Evolutionary conservation across 148 eudicot species (phyloP), one percentile per base, ranked within the genome.

Genomic region (Gaultheria prostrata): DNA sequence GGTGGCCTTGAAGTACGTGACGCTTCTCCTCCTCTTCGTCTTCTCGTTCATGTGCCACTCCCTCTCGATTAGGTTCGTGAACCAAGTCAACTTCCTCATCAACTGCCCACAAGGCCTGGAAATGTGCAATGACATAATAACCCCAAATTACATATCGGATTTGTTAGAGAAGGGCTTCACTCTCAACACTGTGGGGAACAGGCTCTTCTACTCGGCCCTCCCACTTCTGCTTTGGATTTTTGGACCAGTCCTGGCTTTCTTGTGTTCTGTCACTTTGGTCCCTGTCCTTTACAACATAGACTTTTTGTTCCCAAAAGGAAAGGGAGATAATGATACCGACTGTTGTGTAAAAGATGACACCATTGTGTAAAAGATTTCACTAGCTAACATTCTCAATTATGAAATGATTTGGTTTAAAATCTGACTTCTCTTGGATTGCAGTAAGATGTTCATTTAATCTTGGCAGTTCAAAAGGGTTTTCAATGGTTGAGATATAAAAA

Each of bases 41-140:
- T 92, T 92, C 88, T 93, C 99, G 0, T 97, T 97, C 86, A 7
- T 95, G 0, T 94, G 97, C 51, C 95, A 94, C 82, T 92, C 98
- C 1, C 86, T 97, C 46, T 92, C 99, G 28, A 97, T 94, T 30
- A 89, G 99, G 85, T 97, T 97, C 83, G 83, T 88, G 11, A 95
- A 93, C 91, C 98, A 97, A 45, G 98, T 97, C 50, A 94, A 93
- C 79, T 91, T 91, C 89, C 88, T 94, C 73, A 89, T 93, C 81
- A 93, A 93, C 84, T 88, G 90, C 79, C 95, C 95, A 3, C 87
- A 67, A 49, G 88, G 50, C 90, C 92, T 7, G 85, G 54, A 24
- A 84, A 78, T 20, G 39, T 77, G 39, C 18, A 30, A 18, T 14
- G 56, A 24, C 35, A 61, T 56, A 13, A 81, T 88, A 8, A 88